These are phyloP conservation scores for Colletotrichum nymphaeae DNA, from an alignment of 2,329 filamentous ascomycete genomes.

Conservation along the genomic window DNA sequence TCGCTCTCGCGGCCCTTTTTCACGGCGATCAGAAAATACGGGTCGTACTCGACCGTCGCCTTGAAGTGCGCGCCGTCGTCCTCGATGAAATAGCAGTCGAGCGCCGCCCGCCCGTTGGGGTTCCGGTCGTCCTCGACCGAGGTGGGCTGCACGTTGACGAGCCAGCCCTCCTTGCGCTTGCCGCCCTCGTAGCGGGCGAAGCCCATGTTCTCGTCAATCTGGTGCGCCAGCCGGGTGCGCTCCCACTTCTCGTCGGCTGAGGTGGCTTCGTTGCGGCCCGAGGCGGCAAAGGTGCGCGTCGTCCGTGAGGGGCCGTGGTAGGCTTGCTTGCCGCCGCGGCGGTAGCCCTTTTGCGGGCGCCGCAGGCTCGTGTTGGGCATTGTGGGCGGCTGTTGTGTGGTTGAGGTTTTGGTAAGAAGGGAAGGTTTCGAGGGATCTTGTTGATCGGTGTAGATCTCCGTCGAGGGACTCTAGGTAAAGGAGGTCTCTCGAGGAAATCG, in stretches of 20 bases:
- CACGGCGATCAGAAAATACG: slow-evolving; percentile 93
- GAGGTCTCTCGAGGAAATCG: not conserved
- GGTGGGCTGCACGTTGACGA: slow-evolving; percentile 94
- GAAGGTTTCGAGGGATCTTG: not conserved
- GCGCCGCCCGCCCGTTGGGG: slow-evolving; percentile 85
- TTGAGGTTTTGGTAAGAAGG: not conserved
- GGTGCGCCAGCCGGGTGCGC: slow-evolving; percentile 82
- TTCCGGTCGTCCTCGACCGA: slow-evolving; percentile 86
- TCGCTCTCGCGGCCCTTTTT: slow-evolving; percentile 90
- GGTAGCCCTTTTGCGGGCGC: slow-evolving; percentile 74
- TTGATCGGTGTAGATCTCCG: not conserved
- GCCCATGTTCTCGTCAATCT: slow-evolving; percentile 94
- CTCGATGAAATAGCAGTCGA: slow-evolving; percentile 98
- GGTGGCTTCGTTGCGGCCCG: slow-evolving; percentile 83
- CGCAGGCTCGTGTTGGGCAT: slow-evolving; percentile 72
- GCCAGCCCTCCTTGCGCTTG: slow-evolving; percentile 86
- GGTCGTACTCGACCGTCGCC: slow-evolving; percentile 94
- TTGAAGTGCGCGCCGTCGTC: slow-evolving; percentile 93
- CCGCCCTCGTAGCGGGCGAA: slow-evolving; percentile 93
- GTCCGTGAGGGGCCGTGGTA: slow-evolving; percentile 74
- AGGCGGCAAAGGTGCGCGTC: slow-evolving; percentile 83
- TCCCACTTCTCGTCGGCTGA: slow-evolving; percentile 95
- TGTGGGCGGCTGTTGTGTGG: not conserved
- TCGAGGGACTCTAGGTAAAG: slow-evolving; percentile 9
- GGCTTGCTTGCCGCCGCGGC: slow-evolving; percentile 73